Conservation (phyloP, 495 filamentous ascomycete species). For the Aspergillus conjunctus region DNA sequence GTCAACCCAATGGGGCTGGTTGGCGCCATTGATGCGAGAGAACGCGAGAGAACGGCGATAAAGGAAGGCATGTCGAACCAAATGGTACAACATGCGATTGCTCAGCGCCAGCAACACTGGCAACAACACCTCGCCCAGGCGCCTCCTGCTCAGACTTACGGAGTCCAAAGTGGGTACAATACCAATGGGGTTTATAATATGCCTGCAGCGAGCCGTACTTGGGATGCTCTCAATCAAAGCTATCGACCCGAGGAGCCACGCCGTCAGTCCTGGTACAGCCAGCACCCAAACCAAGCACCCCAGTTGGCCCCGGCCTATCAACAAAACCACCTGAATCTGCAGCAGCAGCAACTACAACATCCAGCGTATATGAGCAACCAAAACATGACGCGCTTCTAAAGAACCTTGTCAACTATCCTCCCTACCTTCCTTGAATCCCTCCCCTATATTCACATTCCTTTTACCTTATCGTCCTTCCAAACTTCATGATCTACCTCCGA, state of each 20-base stretch:
- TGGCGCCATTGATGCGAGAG: constrained; percentile 73
- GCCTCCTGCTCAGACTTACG: constrained; percentile 19
- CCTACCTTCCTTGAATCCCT: constrained; percentile 1
- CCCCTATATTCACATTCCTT: constrained; percentile 10
- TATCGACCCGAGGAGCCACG: constrained; percentile 41
- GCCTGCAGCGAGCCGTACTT: constrained; percentile 45
- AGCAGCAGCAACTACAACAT: constrained; percentile 28
- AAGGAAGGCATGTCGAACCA: constrained; percentile 70
- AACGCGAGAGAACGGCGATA: constrained; percentile 72
- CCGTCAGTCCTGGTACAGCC: constrained; percentile 46
- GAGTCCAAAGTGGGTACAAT: constrained; percentile 16
- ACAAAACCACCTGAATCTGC: constrained; percentile 31
- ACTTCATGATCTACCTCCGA: constrained; percentile 12
- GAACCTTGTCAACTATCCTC: constrained; percentile 7
- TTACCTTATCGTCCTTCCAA: constrained; percentile 11
- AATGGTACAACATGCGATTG: constrained; percentile 78
- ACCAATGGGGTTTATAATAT: constrained; percentile 39
- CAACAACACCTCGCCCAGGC: constrained; percentile 26
- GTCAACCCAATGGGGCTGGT: constrained; percentile 64
- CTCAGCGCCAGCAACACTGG: constrained; percentile 66
- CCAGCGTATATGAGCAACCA: constrained; percentile 13
- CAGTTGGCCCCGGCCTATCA: constrained; percentile 31
- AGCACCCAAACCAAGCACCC: constrained; percentile 28
- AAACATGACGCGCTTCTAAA: constrained; percentile 30
- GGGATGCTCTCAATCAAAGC: constrained; percentile 45